Base-by-base conservation (phyloP, 1,284 basidiomycete species). In the Rhizoctonia solani region DNA sequence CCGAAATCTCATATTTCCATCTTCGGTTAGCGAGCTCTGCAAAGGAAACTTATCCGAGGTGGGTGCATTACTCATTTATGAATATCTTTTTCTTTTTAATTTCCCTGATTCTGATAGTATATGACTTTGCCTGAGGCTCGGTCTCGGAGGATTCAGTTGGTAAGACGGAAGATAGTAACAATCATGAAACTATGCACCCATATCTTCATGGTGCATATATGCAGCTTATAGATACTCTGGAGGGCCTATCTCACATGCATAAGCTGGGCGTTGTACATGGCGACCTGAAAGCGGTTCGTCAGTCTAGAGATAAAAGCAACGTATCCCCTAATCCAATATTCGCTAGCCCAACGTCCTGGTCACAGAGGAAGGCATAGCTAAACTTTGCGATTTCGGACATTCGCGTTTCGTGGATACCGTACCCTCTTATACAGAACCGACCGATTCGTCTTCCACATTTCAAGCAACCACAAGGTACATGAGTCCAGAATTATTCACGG, bases 331-430 rank as follows among this genome's bases (percentile, higher is more conserved):
- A n/a, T 44, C 4, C 14, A 4, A 1, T 32, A 34, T 37, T 30
- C 19, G 19, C 14, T 21, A 63, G 58, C 32, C 50, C 8, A 63
- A 63, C 34, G n/a, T 63, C 11, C 46, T 63, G 1, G 58, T 63
- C 11, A 39, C 46, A 1, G 46, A 29, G 14, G 58, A 3, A 16
- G 58, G 58, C 6, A 63, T 47, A 5, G 46, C 58, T 5, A 63
- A 63, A 50, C 49, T 63, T 19, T 63, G 58, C 23, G 58, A 63
- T 21, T 63, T 63, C 52, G 58, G 58, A 16, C 44, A 63, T 37
- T 50, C 58, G 1, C 30, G 58, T 4, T 63, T 63, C 25, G 29
- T 16, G 9, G 9, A 37, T 11, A 34, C 32, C 34, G 58, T 41
- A 19, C 30, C 29, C 23, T 30, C 58, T 14, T 11, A 63, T 3